Conservation (phyloP, 371 early-diverging fungal species). For the Mucor lusitanicus region DNA sequence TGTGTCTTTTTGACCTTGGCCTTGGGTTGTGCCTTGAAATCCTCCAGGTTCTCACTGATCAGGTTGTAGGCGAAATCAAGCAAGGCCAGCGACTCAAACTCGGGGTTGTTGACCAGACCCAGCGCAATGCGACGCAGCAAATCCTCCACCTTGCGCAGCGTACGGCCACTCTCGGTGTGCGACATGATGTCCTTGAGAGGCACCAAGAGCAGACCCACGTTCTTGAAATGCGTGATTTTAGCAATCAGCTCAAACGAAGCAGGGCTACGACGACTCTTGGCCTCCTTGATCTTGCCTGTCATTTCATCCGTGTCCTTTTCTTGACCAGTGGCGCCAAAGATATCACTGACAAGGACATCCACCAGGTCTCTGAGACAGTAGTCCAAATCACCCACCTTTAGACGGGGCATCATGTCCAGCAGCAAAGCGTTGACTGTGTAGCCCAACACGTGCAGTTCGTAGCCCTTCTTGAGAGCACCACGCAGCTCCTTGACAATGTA, state of each 20-base stretch:
- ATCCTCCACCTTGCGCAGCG: slow-evolving; percentile 76
- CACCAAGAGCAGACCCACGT: slow-evolving; percentile 67
- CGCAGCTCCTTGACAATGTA: slow-evolving; percentile 88
- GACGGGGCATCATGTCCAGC: slow-evolving; percentile 58
- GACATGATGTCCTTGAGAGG: slow-evolving; percentile 89
- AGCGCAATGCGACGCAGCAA: slow-evolving; percentile 72
- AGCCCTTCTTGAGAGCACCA: slow-evolving; percentile 80
- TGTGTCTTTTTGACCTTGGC: slow-evolving; percentile 51
- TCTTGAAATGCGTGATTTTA: slow-evolving; percentile 63
- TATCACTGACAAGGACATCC: slow-evolving; percentile 77
- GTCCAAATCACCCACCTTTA: slow-evolving; percentile 79
- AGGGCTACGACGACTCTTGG: slow-evolving; percentile 77
- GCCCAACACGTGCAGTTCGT: slow-evolving; percentile 90
- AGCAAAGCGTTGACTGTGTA: slow-evolving; percentile 87
- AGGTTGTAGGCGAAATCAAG: slow-evolving; percentile 82
- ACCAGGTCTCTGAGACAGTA: slow-evolving; percentile 71
- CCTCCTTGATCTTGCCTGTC: slow-evolving; percentile 87
- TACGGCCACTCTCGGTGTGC: slow-evolving; percentile 78
- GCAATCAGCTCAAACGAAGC: slow-evolving; percentile 83
- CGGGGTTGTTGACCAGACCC: slow-evolving; percentile 79
- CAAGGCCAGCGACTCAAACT: slow-evolving; percentile 65
- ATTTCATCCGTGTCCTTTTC: slow-evolving; percentile 92
- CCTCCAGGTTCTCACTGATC: slow-evolving; percentile 80
- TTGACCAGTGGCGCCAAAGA: slow-evolving; percentile 88
- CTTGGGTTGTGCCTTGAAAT: slow-evolving; percentile 49